Base-by-base conservation (phyloP, 768 basidiomycete genomes). In the Boletus rex-veris region DNA sequence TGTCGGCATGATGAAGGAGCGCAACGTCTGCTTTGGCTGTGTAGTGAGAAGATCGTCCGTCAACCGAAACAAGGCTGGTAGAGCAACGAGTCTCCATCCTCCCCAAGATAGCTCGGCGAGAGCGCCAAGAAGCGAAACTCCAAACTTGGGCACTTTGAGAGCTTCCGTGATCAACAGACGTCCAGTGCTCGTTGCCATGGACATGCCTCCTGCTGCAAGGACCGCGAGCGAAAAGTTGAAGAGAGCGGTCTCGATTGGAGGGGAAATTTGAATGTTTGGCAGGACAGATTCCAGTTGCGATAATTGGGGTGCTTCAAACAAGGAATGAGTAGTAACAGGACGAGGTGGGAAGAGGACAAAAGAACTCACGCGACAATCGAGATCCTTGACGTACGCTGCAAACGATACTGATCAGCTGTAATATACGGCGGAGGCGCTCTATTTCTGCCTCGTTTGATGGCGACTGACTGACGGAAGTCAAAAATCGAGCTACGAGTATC, bases 341-440 rank as follows among this genome's bases (percentile, higher is more conserved):
- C 44, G 36, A 55, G 31, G 18, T 37, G 48, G 30, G 28, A 52
- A 15, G 31, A 35, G 39, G 12, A 30, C 21, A 38, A 18, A 35
- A 28, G 36, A 37, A 73, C 81, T 51, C 69, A 89, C 88, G 68
- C 26, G 78, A 74, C 51, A 91, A 57, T 24, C 90, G 78, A 1
- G 85, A 84, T 1, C 90, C 91, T 53, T 85, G 82, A 15, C 89
- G 81, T 12, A 90, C 86, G 1, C 82, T 77, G 57, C 77, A 80
- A 9, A 79, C 66, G 5, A 88, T 72, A 24, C 82, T 75, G 33
- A 80, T 68, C 14, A 92, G 58, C 21, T 85, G 84, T 18, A 88
- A 58, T 51, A 77, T 71, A 41, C 82, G 74, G n/a, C 76, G 66
- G 2, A 83, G 63, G n/a, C 66, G 67, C 38, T 83, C 81, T 9